Evolutionary conservation across 768 basidiomycete species (phyloP).

Genomic region (Russula sp.): DNA sequence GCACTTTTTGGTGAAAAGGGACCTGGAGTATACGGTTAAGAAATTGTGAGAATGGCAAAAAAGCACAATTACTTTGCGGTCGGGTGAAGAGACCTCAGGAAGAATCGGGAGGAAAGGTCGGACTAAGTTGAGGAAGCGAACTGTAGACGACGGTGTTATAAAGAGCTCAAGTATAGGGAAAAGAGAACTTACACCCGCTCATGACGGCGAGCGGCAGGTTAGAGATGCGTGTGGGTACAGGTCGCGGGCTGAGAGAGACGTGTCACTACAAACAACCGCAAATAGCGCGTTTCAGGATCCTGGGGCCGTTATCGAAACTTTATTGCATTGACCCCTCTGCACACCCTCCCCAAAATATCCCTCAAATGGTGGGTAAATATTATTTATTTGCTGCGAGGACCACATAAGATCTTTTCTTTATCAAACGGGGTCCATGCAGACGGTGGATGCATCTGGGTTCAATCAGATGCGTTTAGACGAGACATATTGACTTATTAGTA

Average conservation of each 20-base stretch:
- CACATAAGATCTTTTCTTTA: neutral
- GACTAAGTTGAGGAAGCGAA: slow-evolving; percentile 97
- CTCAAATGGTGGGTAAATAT: slow-evolving; percentile 13
- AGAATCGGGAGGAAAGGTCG: slow-evolving; percentile 95
- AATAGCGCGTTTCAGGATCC: slow-evolving; percentile 2
- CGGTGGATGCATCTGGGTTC: slow-evolving; percentile 19
- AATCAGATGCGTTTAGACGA: slow-evolving; percentile 1
- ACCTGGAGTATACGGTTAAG: slow-evolving; percentile 51
- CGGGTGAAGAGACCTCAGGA: slow-evolving; percentile 96
- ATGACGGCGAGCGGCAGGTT: slow-evolving; percentile 43
- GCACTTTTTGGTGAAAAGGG: slow-evolving; percentile 95
- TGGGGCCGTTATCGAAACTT: neutral
- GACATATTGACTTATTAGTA: neutral
- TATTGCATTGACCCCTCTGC: neutral
- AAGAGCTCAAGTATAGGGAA: neutral
- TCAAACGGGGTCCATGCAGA: neutral
- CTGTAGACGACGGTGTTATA: slow-evolving; percentile 40
- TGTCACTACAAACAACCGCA: slow-evolving; percentile 26
- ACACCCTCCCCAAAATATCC: neutral
- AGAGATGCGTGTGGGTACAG: slow-evolving; percentile 29
- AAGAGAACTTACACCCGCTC: slow-evolving; percentile 68
- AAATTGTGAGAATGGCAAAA: slow-evolving; percentile 1
- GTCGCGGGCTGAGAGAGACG: slow-evolving; percentile 27
- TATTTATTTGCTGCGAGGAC: neutral
- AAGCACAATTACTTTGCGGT: slow-evolving; percentile 72